Evolutionary conservation across 345 rosid genomes (phyloP).

Genomic region (Brassica juncea): DNA sequence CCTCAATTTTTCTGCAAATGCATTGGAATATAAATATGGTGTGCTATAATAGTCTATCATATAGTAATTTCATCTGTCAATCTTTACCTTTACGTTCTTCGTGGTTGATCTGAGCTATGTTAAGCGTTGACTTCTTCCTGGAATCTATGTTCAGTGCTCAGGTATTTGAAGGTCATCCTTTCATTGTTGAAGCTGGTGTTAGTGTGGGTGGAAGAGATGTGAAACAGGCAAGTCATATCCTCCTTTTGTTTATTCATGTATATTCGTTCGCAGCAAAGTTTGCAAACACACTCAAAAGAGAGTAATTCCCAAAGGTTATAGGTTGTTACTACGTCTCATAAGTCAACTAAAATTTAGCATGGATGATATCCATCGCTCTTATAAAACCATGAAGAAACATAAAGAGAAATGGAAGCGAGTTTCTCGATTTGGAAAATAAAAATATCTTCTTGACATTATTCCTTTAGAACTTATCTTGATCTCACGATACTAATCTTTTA

Average conservation of each 20-base stretch:
- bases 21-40: constrained; percentile 2
- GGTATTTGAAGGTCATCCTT: constrained; percentile 98
- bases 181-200: constrained; percentile 97
- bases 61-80: constrained; percentile 14
- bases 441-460: background rate
- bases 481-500: constrained; percentile 1
- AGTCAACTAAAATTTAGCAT: constrained; percentile 5
- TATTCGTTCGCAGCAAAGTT: background rate
- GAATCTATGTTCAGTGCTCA: constrained; percentile 70
- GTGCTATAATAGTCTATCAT: background rate
- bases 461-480: background rate
- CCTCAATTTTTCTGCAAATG: constrained; percentile 21
- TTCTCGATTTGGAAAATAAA: background rate
- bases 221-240: constrained; percentile 62
- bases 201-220: constrained; percentile 96
- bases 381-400: background rate
- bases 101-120: background rate
- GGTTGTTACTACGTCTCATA: background rate
- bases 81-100: background rate
- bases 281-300: constrained; percentile 3
- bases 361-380: background rate
- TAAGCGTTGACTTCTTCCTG: constrained; percentile 27
- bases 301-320: background rate
- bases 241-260: constrained; percentile 11
- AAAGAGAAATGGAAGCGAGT: background rate